Evolutionary conservation across 148 eudicot species (phyloP).

Genomic region (Simmondsia chinensis): DNA sequence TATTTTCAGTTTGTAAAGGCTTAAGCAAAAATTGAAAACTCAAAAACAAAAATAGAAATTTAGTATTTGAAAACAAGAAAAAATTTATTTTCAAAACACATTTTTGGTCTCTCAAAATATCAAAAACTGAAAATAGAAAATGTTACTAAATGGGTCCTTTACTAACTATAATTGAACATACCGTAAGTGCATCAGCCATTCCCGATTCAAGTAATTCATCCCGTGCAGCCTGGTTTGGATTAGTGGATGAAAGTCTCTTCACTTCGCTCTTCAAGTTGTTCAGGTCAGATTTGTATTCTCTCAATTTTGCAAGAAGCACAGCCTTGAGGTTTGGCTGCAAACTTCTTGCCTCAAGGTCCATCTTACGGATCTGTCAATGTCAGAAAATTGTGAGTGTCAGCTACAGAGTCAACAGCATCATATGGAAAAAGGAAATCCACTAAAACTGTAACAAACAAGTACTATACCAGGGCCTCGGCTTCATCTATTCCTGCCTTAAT

Average conservation of each 20-base stretch:
- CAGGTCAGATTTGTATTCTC: slow-evolving; percentile 57
- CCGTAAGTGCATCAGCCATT: slow-evolving; percentile 41
- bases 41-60: too few species aligned
- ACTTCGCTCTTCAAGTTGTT: slow-evolving; percentile 48
- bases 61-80: too few species aligned
- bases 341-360: slow-evolving; percentile 69
- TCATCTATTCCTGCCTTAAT: slow-evolving; percentile 41
- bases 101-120: too few species aligned
- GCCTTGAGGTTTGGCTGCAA: slow-evolving; percentile 46
- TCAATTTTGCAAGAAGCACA: slow-evolving; percentile 46
- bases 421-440: neutral
- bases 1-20: too few species aligned
- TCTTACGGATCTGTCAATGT: slow-evolving; percentile 52
- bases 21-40: too few species aligned
- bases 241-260: slow-evolving; percentile 38
- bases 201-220: slow-evolving; percentile 56
- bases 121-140: neutral
- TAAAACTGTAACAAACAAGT: neutral
- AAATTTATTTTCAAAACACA: too few species aligned
- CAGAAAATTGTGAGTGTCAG: neutral
- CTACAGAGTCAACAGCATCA: neutral
- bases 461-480: slow-evolving; percentile 53
- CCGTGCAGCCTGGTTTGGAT: slow-evolving; percentile 43
- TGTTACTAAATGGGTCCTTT: neutral
- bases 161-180: slow-evolving; percentile 4